Percentiles rank a stretch among this genome's conserved stretches.
These are phyloP conservation scores for Penicillium sp. DNA, from an alignment of 2,329 filamentous ascomycete species.

Conservation along the genomic window DNA sequence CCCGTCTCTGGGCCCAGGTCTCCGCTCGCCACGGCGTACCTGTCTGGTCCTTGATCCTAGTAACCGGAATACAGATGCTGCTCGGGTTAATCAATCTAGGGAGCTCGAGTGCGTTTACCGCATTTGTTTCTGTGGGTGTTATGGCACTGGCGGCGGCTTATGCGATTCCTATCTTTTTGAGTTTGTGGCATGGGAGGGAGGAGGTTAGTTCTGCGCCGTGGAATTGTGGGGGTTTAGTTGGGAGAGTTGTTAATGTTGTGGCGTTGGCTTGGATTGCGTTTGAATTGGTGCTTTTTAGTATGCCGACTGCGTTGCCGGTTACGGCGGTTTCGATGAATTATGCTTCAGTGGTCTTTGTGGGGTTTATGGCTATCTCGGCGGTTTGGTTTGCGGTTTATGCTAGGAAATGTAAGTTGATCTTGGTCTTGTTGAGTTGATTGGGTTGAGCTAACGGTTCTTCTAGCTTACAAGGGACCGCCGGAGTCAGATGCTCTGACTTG, in stretches of 20 bases:
- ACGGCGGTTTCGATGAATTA: slow-evolving; percentile 59
- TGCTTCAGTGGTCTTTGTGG: slow-evolving; percentile 58
- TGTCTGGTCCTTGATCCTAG: slow-evolving; percentile 44
- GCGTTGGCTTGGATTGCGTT: slow-evolving; percentile 55
- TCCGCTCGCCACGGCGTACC: slow-evolving; percentile 41
- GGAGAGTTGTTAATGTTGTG: slow-evolving; percentile 48
- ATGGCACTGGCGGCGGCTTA: slow-evolving; percentile 59
- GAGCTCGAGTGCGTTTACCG: slow-evolving; percentile 48
- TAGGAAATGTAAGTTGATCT: slow-evolving; percentile 47
- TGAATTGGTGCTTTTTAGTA: slow-evolving; percentile 56
- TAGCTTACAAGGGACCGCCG: slow-evolving; percentile 38
- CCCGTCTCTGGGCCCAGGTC: slow-evolving; percentile 40
- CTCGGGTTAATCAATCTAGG: slow-evolving; percentile 54
- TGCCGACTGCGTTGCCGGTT: slow-evolving; percentile 56
- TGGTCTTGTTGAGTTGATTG: no score
- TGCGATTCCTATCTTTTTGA: slow-evolving; percentile 57
- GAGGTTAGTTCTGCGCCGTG: slow-evolving; percentile 54
- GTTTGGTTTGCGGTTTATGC: slow-evolving; percentile 56
- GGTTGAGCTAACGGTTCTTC: neutral
- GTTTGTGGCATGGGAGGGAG: slow-evolving; percentile 47
- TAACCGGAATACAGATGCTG: slow-evolving; percentile 51
- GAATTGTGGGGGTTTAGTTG: slow-evolving; percentile 49
- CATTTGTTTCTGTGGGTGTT: slow-evolving; percentile 57
- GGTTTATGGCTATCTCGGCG: slow-evolving; percentile 54
- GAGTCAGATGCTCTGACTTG: slow-evolving; percentile 26